Percentiles rank a stretch among this genome's conserved stretches.
Evolutionary conservation across 108 stramenopile species (phyloP).

Genomic region (Epithemia pelagica): DNA sequence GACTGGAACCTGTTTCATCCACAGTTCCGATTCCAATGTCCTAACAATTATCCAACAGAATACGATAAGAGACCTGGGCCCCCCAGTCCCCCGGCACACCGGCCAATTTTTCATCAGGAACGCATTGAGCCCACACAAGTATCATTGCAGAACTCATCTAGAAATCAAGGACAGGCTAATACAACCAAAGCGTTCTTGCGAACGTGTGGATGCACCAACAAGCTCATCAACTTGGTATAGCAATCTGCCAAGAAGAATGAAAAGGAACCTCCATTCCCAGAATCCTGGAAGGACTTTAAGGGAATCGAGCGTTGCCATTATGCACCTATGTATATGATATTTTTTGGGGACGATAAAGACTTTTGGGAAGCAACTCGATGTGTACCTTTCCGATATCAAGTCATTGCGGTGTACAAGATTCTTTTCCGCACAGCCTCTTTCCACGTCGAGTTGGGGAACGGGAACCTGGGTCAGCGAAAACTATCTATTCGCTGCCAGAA

Average conservation of each 20-base stretch:
- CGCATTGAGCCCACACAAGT: too few relatives aligned
- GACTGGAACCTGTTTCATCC: neutral
- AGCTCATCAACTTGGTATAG: neutral
- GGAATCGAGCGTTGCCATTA: neutral
- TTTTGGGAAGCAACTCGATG: neutral
- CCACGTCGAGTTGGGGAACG: neutral
- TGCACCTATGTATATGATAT: neutral
- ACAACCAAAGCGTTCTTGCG: neutral
- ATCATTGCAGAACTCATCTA: too few relatives aligned
- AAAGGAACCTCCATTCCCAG: neutral
- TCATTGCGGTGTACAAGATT: neutral
- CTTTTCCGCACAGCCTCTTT: neutral
- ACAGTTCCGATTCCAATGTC: neutral
- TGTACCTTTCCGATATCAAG: neutral
- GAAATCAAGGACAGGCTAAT: too few relatives aligned
- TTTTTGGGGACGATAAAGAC: neutral
- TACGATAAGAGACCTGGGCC: too few relatives aligned
- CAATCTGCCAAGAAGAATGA: neutral
- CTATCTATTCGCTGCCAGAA: too few relatives aligned
- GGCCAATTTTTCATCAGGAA: too few relatives aligned
- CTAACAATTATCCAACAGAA: neutral
- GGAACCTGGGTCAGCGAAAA: neutral
- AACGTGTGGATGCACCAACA: neutral
- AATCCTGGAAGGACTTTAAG: neutral
- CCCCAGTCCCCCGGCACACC: too few relatives aligned